Conservation (phyloP, 352 stramenopile species). For the Elongisporangium anandrum region DNA sequence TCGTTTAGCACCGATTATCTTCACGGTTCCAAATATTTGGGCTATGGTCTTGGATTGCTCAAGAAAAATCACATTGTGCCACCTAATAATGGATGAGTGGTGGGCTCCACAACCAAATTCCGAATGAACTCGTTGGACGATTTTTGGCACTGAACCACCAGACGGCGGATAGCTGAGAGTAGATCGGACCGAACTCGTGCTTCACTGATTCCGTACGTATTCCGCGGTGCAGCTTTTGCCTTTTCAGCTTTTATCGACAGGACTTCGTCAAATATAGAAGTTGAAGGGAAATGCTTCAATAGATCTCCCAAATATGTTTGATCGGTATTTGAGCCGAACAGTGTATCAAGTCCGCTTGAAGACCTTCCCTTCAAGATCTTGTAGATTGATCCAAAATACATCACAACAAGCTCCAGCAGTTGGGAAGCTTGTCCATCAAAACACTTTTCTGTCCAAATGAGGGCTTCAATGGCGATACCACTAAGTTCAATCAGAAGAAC, state of each 20-base stretch:
- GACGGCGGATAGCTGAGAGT: conserved; percentile 36
- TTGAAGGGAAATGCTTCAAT: background rate
- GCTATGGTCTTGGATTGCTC: conserved; percentile 67
- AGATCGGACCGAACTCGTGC: conserved; percentile 41
- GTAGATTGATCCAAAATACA: background rate
- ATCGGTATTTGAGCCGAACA: background rate
- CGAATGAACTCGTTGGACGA: conserved; percentile 17
- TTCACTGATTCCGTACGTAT: conserved; percentile 54
- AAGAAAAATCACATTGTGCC: conserved; percentile 68
- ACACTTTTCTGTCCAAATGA: conserved; percentile 10
- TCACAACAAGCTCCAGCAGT: conserved; percentile 9
- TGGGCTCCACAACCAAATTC: background rate
- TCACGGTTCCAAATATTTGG: conserved; percentile 67
- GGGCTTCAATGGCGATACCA: conserved; percentile 47
- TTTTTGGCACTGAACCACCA: conserved; percentile 32
- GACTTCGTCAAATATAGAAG: background rate
- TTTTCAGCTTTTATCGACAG: background rate
- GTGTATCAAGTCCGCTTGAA: background rate
- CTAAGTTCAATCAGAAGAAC: conserved; percentile 65
- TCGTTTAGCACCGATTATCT: conserved; percentile 29
- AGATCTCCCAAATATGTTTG: background rate
- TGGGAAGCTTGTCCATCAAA: conserved; percentile 6
- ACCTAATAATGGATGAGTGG: conserved; percentile 24
- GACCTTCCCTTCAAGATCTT: background rate
- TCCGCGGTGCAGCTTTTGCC: background rate